Conservation (phyloP, 805 yeast genomes). For the Myxozyma melibiosi region DNA sequence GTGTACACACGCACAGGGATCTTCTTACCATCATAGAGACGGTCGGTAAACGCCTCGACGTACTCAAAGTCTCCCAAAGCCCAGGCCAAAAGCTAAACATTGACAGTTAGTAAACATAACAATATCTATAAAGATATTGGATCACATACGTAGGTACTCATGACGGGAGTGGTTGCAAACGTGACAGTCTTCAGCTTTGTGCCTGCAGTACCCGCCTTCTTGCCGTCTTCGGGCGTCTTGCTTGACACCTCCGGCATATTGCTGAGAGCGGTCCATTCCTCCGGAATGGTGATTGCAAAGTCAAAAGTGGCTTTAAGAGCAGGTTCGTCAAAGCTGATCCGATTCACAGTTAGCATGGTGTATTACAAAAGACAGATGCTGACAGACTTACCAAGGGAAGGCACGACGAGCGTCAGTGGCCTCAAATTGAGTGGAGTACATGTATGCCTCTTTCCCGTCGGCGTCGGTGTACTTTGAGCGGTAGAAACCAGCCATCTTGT, state of each 20-base stretch:
- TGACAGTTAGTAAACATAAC: neutral
- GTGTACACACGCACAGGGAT: conserved; percentile 81
- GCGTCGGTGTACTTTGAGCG: conserved; percentile 47
- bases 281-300: conserved; percentile 54
- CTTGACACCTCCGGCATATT: conserved; percentile 61
- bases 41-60: conserved; percentile 55
- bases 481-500: conserved; percentile 75
- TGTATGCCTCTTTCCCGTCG: conserved; percentile 65
- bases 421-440: conserved; percentile 86
- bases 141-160: conserved; percentile 68
- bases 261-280: conserved; percentile 42
- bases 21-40: conserved; percentile 53
- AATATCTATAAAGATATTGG: neutral
- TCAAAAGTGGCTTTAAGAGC: conserved; percentile 74
- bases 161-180: conserved; percentile 76
- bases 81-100: conserved; percentile 62
- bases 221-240: conserved; percentile 57
- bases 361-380: neutral
- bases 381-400: conserved; percentile 58
- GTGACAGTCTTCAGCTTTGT: conserved; percentile 79
- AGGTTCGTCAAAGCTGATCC: conserved; percentile 67
- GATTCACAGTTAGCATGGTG: neutral
- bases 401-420: conserved; percentile 86
- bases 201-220: conserved; percentile 53
- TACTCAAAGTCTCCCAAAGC: conserved; percentile 78